A percentile compares a stretch with the other conserved stretches of the same genome.
phyloP scores from a whole-genome alignment of 1,284 basidiomycete species.

The Rhodotorula sp. region DNA sequence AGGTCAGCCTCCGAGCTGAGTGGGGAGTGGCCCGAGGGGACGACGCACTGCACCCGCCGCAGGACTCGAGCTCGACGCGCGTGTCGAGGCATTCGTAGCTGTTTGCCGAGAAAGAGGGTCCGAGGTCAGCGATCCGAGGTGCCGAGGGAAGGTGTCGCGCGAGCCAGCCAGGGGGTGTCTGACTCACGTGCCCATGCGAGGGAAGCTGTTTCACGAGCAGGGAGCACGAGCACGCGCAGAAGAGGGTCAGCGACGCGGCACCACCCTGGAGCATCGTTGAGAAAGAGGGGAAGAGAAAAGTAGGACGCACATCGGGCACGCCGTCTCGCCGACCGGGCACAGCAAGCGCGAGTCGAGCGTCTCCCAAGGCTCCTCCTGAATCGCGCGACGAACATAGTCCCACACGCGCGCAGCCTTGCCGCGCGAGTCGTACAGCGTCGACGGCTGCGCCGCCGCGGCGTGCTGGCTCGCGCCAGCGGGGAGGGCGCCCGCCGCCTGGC shows the following conservation, averaged over 20 bases:
- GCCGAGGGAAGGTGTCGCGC: neutral
- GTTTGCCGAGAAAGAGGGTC: neutral
- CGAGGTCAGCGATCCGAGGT: conserved; percentile 1
- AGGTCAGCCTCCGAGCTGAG: neutral
- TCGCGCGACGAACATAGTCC: conserved; percentile 29
- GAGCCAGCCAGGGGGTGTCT: no score
- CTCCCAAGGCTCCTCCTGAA: conserved; percentile 34
- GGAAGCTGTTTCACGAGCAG: conserved; percentile 20
- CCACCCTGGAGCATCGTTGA: no score
- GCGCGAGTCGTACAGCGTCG: conserved; percentile 13
- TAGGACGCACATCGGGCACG: conserved; percentile 45
- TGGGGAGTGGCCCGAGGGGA: neutral
- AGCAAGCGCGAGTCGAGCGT: conserved; percentile 30
- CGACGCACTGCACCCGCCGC: conserved; percentile 65
- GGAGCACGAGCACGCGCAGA: neutral
- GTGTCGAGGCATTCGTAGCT: conserved; percentile 55
- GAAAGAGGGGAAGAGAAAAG: neutral
- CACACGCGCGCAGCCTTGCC: conserved; percentile 11
- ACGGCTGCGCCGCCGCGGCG: conserved; percentile 22
- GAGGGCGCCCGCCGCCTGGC: neutral
- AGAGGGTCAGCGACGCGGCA: neutral
- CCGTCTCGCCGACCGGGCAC: conserved; percentile 43
- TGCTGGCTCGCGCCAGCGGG: neutral
- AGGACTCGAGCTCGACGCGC: conserved; percentile 54
- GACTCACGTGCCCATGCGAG: conserved; percentile 34